These are phyloP conservation scores for Coleophoma eucalyptorum DNA, from an alignment of 2,329 filamentous ascomycete genomes.

Conservation along the genomic window DNA sequence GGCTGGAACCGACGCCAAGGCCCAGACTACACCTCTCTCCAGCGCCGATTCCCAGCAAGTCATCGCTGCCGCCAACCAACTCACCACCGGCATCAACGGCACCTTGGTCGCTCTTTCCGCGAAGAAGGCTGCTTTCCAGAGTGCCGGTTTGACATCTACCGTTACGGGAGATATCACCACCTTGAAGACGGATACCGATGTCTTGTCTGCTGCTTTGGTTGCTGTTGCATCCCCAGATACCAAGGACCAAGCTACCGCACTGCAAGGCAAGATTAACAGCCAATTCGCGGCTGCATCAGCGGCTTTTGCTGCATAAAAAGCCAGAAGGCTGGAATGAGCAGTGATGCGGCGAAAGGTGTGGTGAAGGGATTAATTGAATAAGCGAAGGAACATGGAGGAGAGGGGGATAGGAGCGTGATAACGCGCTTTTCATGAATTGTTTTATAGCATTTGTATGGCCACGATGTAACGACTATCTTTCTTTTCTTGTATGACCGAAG, in stretches of 20 bases:
- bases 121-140: conserved; percentile 11
- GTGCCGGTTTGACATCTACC: conserved; percentile 2
- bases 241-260: not conserved
- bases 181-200: conserved; percentile 8
- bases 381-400: not conserved
- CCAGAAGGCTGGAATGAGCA: not conserved
- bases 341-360: not conserved
- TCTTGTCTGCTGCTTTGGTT: conserved; percentile 8
- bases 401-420: not conserved
- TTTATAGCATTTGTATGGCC: no score
- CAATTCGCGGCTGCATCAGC: conserved; percentile 4
- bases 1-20: conserved; percentile 4
- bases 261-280: conserved; percentile 5
- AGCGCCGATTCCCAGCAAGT: conserved; percentile 8
- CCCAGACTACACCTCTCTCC: conserved; percentile 5
- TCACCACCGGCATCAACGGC: conserved; percentile 5
- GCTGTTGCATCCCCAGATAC: conserved; percentile 10
- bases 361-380: not conserved
- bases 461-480: not conserved
- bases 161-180: conserved; percentile 3
- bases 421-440: no score
- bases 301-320: not conserved
- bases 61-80: not conserved
- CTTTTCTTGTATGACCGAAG: not conserved
- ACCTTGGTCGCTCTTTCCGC: conserved; percentile 4